Evolutionary conservation across 2,329 filamentous ascomycete genomes (phyloP).

Genomic region (Pestalotiopsis sp.): DNA sequence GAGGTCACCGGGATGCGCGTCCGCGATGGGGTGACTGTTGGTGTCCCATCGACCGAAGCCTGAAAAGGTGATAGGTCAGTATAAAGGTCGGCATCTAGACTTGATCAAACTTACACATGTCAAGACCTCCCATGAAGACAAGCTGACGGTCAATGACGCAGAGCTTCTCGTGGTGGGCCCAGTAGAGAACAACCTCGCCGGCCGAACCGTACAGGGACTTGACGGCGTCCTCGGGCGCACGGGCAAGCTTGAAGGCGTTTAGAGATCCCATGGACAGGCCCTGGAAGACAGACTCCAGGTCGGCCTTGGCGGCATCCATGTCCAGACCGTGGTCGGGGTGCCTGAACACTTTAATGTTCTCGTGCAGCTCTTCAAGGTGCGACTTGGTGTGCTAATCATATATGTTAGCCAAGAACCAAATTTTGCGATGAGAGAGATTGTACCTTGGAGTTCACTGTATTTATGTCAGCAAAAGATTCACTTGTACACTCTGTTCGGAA

Average conservation of each 20-base stretch:
- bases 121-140: constrained; percentile 90
- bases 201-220: constrained; percentile 81
- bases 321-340: constrained; percentile 88
- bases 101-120: constrained; percentile 62
- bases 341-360: constrained; percentile 85
- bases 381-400: constrained; percentile 72
- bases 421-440: constrained; percentile 25
- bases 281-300: constrained; percentile 66
- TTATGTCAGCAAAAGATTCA: constrained; percentile 15
- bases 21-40: constrained; percentile 73
- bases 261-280: constrained; percentile 34
- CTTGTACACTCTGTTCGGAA: constrained; percentile 34
- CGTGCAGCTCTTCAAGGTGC: constrained; percentile 73
- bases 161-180: constrained; percentile 95
- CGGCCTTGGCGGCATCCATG: constrained; percentile 65
- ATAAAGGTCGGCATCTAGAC: background rate
- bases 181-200: constrained; percentile 82
- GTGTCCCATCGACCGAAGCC: background rate
- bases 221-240: constrained; percentile 71
- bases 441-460: constrained; percentile 43
- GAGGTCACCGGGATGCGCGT: constrained; percentile 78
- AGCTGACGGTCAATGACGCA: constrained; percentile 77
- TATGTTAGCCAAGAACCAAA: background rate
- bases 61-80: background rate
- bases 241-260: constrained; percentile 55